A percentile compares a stretch with the other conserved stretches of the same genome.
Evolutionary conservation across 768 basidiomycete species (phyloP).

Genomic region (Terana coerulea): DNA sequence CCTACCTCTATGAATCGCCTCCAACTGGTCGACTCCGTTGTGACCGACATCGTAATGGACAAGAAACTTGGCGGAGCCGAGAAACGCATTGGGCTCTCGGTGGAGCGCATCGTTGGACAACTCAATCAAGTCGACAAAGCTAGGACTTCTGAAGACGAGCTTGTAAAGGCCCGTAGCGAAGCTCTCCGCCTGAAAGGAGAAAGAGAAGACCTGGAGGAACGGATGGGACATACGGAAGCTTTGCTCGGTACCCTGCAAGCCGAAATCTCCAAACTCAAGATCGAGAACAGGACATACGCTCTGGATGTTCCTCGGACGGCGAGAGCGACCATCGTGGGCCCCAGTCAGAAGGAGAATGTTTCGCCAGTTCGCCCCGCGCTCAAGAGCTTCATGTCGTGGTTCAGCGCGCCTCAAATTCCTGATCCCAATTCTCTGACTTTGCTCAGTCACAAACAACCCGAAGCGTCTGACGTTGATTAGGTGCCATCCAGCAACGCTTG

Average conservation of each 20-base stretch:
- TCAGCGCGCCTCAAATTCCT: too few species aligned
- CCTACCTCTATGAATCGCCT: constrained; percentile 82
- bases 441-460: too few species aligned
- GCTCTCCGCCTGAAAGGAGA: constrained; percentile 69
- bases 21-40: constrained; percentile 84
- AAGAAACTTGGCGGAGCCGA: constrained; percentile 84
- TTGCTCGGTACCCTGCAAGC: constrained; percentile 77
- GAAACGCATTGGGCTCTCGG: constrained; percentile 82
- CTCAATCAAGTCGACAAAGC: constrained; percentile 87
- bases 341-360: too few species aligned
- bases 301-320: too few species aligned
- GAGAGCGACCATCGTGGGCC: too few species aligned
- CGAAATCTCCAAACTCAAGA: constrained; percentile 38
- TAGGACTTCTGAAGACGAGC: constrained; percentile 70
- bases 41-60: constrained; percentile 89
- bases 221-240: constrained; percentile 76
- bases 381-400: too few species aligned
- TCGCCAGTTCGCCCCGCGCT: too few species aligned
- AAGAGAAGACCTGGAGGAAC: constrained; percentile 78
- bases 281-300: too few species aligned
- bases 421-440: too few species aligned
- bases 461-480: too few species aligned
- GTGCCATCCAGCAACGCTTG: too few species aligned
- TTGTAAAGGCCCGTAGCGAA: constrained; percentile 59
- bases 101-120: constrained; percentile 81